These are phyloP conservation scores for Ophiostoma novo-ulmi DNA, from an alignment of 2,329 filamentous ascomycete genomes.

Conservation along the genomic window DNA sequence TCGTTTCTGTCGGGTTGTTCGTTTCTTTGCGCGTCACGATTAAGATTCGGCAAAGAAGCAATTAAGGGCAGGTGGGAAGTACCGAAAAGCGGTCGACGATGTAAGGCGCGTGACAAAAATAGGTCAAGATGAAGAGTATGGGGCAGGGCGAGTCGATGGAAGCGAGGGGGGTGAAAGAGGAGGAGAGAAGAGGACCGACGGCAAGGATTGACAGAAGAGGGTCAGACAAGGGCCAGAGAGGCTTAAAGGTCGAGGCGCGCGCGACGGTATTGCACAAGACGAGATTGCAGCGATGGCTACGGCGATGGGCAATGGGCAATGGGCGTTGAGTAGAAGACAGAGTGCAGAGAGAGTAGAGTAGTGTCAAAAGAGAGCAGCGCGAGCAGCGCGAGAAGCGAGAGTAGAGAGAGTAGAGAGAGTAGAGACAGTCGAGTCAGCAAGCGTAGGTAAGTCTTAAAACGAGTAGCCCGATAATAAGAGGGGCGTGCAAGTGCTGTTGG, in stretches of 20 bases:
- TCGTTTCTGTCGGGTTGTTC: neutral
- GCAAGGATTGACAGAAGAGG: neutral
- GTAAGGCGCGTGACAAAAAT: neutral
- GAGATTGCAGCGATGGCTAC: constrained; percentile 9
- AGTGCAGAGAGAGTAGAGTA: neutral
- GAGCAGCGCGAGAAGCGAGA: neutral
- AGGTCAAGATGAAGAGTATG: neutral
- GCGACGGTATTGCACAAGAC: constrained; percentile 18
- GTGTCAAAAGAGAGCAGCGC: neutral
- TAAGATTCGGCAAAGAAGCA: neutral
- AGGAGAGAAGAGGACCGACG: neutral
- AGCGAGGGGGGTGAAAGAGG: neutral
- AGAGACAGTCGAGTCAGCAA: neutral
- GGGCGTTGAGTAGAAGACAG: neutral
- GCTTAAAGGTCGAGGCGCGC: constrained; percentile 20
- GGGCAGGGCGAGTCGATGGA: neutral
- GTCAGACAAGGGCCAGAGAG: neutral
- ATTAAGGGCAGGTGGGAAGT: neutral
- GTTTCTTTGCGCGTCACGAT: neutral
- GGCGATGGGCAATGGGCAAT: neutral
- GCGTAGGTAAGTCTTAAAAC: neutral
- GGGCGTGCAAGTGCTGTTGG: neutral
- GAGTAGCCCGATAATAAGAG: constrained; percentile 8
- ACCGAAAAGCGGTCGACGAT: neutral
- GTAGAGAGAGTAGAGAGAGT: neutral